Percentiles rank a stretch among this genome's conserved stretches.
Evolutionary conservation across 176 grass and related monocot genomes (phyloP).

Genomic region (Musa schizocarpa): DNA sequence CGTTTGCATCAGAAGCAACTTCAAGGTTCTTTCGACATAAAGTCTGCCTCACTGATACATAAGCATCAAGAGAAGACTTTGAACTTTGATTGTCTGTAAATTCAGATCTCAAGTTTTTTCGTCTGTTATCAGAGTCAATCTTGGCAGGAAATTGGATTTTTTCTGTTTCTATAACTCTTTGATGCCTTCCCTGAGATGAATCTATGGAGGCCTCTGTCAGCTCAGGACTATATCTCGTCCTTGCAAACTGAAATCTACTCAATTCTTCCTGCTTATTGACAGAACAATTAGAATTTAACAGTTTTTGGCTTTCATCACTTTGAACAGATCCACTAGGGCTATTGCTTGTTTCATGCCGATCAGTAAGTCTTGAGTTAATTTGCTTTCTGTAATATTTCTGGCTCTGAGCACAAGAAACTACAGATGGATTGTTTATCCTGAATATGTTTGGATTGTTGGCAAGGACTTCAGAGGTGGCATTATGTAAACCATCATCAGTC

Average conservation of each 20-base stretch:
- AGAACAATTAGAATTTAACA: conserved; percentile 27
- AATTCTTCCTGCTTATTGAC: conserved; percentile 36
- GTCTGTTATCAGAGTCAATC: conserved; percentile 46
- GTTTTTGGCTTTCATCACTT: conserved; percentile 44
- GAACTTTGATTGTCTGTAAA: conserved; percentile 37
- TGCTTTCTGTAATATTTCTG: conserved; percentile 35
- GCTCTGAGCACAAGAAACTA: conserved; percentile 29
- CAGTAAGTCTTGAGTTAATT: conserved; percentile 29
- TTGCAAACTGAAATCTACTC: conserved; percentile 54
- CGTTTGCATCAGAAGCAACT: conserved; percentile 56
- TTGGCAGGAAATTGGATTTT: conserved; percentile 23
- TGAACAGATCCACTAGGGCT: conserved; percentile 43
- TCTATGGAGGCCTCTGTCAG: conserved; percentile 57
- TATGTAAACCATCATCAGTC: conserved; percentile 28
- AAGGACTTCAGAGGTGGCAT: conserved; percentile 31
- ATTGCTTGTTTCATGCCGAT: conserved; percentile 53
- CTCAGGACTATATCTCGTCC: conserved; percentile 79
- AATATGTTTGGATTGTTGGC: conserved; percentile 20
- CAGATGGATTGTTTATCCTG: conserved; percentile 24
- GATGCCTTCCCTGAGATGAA: conserved; percentile 33
- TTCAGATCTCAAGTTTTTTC: conserved; percentile 34
- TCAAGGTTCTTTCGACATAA: conserved; percentile 43
- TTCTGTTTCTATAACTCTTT: conserved; percentile 33
- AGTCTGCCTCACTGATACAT: conserved; percentile 34
- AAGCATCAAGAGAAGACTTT: conserved; percentile 58